Evolutionary conservation across 495 filamentous ascomycete species (phyloP).

Genomic region (Xylaria cubensis): DNA sequence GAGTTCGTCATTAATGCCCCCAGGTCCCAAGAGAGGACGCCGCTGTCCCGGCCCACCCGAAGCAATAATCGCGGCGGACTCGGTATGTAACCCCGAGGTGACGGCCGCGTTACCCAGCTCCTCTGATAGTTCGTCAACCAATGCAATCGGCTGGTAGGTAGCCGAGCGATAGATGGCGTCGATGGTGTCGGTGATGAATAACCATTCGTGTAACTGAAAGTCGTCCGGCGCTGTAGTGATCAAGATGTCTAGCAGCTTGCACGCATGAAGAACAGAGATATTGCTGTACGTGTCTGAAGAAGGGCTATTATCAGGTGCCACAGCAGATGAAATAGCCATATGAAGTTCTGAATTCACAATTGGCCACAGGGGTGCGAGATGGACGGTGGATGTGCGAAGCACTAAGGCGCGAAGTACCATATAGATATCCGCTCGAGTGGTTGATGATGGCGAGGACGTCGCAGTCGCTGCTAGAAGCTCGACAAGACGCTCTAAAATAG

Average conservation of each 20-base stretch:
- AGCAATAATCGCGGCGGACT: constrained; percentile 39
- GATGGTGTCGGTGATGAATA: constrained; percentile 95
- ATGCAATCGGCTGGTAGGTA: constrained; percentile 73
- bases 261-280: constrained; percentile 80
- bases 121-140: constrained; percentile 87
- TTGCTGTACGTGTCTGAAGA: constrained; percentile 75
- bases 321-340: constrained; percentile 77
- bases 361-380: constrained; percentile 87
- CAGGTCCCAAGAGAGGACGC: constrained; percentile 55
- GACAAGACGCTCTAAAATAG: constrained; percentile 80
- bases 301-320: constrained; percentile 66
- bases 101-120: constrained; percentile 63
- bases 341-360: constrained; percentile 87
- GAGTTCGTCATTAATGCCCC: constrained; percentile 58
- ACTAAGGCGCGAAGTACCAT: constrained; percentile 84
- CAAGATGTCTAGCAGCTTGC: constrained; percentile 87
- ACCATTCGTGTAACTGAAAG: constrained; percentile 94
- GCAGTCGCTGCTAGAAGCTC: constrained; percentile 87
- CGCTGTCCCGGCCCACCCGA: constrained; percentile 35
- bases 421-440: constrained; percentile 85
- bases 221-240: constrained; percentile 89
- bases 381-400: constrained; percentile 74
- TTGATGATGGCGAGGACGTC: constrained; percentile 89
- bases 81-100: constrained; percentile 33
- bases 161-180: constrained; percentile 89